Evolutionary conservation across 768 basidiomycete genomes (phyloP), one percentile per base, ranked within the genome.

Genomic region (Lactarius vividus): DNA sequence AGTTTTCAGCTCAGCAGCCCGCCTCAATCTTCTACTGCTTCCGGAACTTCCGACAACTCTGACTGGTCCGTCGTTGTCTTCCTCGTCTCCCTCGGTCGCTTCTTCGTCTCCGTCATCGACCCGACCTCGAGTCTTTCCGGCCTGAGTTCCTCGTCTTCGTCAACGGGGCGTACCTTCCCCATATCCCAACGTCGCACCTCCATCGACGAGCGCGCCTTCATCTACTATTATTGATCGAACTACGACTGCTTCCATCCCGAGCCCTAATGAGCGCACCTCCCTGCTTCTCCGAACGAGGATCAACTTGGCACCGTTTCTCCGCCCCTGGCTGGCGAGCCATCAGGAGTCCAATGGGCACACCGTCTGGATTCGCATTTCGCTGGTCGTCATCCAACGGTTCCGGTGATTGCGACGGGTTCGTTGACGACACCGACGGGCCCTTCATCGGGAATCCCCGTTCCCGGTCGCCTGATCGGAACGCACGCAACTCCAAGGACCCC

Each of bases 391-490:
- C 1, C 66, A 57, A 69, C 39, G 74, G 72, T 28, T 65, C 74
- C 10, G 53, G 59, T 28, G 40, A 60, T 59, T 74, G 72, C 52
- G 72, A 74, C 52, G 72, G 74, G 52, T 67, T 71, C 23, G 69
- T 66, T 49, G 52, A 64, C n/a, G 60, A 37, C 15, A 31, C 68
- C 4, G 61, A 70, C 33, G 69, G 69, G 3, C 33, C 37, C 15
- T 64, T 66, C 57, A 69, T 71, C 58, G 66, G 70, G 56, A 67
- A 73, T 40, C 74, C 74, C 31, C 72, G 72, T 68, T 33, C 59
- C n/a, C 72, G 74, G 64, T 72, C 74, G 20, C 67, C 67, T 10
- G 37, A 59, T 28, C 67, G 59, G 37, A 39, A 37, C 35, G 11
- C 35, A 11, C 11, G 11, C 35, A 37, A 37, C 35, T 37, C 35